phyloP scores from a whole-genome alignment of 768 basidiomycete species.

The Termitomyces sp. region DNA sequence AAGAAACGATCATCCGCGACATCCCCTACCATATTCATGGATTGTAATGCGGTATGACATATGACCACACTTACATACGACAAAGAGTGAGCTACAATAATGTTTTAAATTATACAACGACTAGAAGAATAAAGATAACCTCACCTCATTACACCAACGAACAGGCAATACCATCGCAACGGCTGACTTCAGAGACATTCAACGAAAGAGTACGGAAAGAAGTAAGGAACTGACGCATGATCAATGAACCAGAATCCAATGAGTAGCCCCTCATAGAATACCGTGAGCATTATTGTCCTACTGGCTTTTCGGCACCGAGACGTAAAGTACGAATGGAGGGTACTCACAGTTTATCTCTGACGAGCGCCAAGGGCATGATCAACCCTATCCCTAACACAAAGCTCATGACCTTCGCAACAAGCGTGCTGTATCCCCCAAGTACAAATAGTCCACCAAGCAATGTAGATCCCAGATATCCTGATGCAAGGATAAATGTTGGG shows the following conservation, averaged over 20 bases:
- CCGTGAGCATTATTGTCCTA: conserved; percentile 82
- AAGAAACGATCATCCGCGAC: conserved; percentile 93
- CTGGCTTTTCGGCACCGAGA: not conserved
- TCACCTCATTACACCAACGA: conserved; percentile 83
- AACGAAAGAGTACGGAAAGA: not conserved
- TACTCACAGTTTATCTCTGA: conserved; percentile 87
- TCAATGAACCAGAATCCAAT: conserved; percentile 95
- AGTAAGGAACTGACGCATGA: conserved; percentile 61
- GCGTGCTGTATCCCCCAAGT: conserved; percentile 80
- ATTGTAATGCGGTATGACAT: not conserved
- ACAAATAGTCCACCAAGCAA: conserved; percentile 80
- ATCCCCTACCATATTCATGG: conserved; percentile 51
- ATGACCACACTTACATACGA: conserved; percentile 57
- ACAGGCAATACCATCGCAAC: conserved; percentile 78
- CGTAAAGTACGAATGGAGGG: not conserved
- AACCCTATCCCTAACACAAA: conserved; percentile 86
- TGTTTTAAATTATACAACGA: not conserved
- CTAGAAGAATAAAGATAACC: conserved; percentile 15
- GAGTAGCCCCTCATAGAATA: conserved; percentile 78
- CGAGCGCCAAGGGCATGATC: conserved; percentile 78
- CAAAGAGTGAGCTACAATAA: conserved; percentile 64
- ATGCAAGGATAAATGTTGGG: conserved; percentile 63
- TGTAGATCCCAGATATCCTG: conserved; percentile 82
- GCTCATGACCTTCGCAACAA: conserved; percentile 89
- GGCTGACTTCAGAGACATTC: conserved; percentile 46